Evolutionary conservation across 352 stramenopile genomes (phyloP), one percentile per base, ranked within the genome.

Genomic region (Phytopythium kandeliae): DNA sequence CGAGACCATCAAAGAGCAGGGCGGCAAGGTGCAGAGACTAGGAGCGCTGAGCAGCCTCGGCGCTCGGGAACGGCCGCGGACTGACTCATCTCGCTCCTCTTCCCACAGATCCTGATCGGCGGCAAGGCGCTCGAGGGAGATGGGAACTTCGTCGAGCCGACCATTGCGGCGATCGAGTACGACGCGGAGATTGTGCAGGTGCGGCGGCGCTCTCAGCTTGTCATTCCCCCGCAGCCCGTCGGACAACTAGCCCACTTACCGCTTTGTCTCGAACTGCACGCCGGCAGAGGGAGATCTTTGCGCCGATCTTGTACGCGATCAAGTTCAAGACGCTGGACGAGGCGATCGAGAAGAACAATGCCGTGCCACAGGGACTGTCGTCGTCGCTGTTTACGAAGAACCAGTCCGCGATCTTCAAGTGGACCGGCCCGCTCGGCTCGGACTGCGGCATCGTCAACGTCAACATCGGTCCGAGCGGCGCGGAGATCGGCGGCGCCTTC

Each of bases 371-470:
- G 69, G 90, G 90, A 17, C 57, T 97, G n/a, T 96, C 82, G 24
- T 94, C 81, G 37, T 91, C 90, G 25, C 54, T 97, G 26, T 97
- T 97, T 62, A 97, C 89, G 38, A 92, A 86, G 58, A 92, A 95
- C 60, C 85, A 96, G 62, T 71, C 79, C 25, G 84, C 90, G n/a
- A 86, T 96, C 48, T 96, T 97, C 62, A 89, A 96, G 69, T 97
- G 89, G 89, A 92, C 89, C 0, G 89, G 90, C 12, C 81, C 89
- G 12, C 56, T 78, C 26, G 90, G 90, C 53, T 96, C 86, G 48
- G 91, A 97, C 67, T 96, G 82, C 54, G 90, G 90, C 46, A 96
- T 97, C 46, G 89, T 97, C 41, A 97, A 97, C 67, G 69, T 97
- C 51, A 97, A 97, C 66, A 97, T 96, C 43, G 86, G 86, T 19